Conservation (phyloP, 805 yeast species). For the Kuraishia capsulata region DNA sequence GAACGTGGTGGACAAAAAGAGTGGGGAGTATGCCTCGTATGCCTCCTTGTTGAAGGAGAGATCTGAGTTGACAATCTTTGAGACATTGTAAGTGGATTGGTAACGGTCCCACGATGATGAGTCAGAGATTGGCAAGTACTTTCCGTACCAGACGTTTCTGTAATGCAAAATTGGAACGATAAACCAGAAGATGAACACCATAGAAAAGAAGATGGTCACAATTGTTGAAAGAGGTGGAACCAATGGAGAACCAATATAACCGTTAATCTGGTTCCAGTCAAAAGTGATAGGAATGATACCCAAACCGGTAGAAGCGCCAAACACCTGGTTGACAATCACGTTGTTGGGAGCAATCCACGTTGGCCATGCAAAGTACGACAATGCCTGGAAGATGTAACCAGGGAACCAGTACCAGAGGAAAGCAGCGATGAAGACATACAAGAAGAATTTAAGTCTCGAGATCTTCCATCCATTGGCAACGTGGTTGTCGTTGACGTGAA, state of each 20-base stretch:
- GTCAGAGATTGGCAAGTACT: slow-evolving; percentile 22
- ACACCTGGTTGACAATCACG: slow-evolving; percentile 52
- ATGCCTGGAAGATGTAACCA: slow-evolving; percentile 46
- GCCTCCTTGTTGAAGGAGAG: not conserved
- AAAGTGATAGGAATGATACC: slow-evolving; percentile 60
- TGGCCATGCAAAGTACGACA: slow-evolving; percentile 54
- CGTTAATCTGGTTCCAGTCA: slow-evolving; percentile 57
- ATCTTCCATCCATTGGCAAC: slow-evolving; percentile 55
- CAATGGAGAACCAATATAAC: slow-evolving; percentile 45
- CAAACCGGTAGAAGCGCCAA: slow-evolving; percentile 44
- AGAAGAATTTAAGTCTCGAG: slow-evolving; percentile 41
- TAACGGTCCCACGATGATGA: not conserved
- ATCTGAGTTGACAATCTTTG: not conserved
- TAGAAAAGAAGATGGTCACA: slow-evolving; percentile 21
- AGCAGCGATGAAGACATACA: slow-evolving; percentile 26
- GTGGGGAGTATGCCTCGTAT: slow-evolving; percentile 1
- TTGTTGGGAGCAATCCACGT: slow-evolving; percentile 61
- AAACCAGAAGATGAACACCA: slow-evolving; percentile 39
- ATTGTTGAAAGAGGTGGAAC: slow-evolving; percentile 48
- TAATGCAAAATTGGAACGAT: slow-evolving; percentile 45
- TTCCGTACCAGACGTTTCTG: slow-evolving; percentile 39
- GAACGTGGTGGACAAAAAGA: not conserved
- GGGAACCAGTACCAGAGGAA: slow-evolving; percentile 54
- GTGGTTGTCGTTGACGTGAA: slow-evolving; percentile 39
- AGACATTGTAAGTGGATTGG: not conserved